A percentile compares a stretch with the other conserved stretches of the same genome.
Conservation (phyloP, 2,329 filamentous ascomycete species). For the Scedosporium dehoogii region DNA sequence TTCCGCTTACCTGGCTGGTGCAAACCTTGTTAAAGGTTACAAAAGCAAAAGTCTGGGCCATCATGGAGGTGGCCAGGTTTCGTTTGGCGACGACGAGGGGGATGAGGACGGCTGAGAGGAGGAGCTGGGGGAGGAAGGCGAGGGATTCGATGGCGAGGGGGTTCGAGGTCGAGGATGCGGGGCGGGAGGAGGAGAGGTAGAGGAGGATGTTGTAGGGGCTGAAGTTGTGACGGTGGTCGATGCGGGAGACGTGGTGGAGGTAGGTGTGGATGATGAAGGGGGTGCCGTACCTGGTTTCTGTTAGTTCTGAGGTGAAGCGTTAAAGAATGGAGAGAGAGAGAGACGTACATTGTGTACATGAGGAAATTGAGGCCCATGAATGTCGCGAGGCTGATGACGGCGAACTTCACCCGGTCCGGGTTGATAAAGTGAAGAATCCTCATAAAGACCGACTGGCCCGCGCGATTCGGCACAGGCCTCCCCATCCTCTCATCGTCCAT, state of each 20-base stretch:
- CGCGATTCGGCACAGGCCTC: neutral
- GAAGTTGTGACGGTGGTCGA: slow-evolving; percentile 98
- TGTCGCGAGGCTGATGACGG: slow-evolving; percentile 56
- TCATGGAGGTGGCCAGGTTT: slow-evolving; percentile 73
- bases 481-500: slow-evolving; percentile 49
- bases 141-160: slow-evolving; percentile 57
- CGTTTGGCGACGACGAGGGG: slow-evolving; percentile 69
- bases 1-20: slow-evolving; percentile 88
- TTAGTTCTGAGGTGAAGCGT: slow-evolving; percentile 6
- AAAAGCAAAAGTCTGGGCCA: slow-evolving; percentile 94
- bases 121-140: slow-evolving; percentile 80
- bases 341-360: slow-evolving; percentile 66
- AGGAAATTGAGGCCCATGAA: slow-evolving; percentile 64
- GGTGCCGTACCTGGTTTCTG: slow-evolving; percentile 52
- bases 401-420: slow-evolving; percentile 44
- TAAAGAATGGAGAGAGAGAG: neutral
- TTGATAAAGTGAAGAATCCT: slow-evolving; percentile 36
- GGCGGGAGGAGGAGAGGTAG: slow-evolving; percentile 67
- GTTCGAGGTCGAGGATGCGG: slow-evolving; percentile 19
- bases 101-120: slow-evolving; percentile 68
- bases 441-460: slow-evolving; percentile 13
- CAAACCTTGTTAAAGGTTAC: slow-evolving; percentile 98
- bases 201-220: slow-evolving; percentile 90
- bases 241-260: slow-evolving; percentile 81
- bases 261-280: slow-evolving; percentile 86